Evolutionary conservation across 306 rosid species (phyloP).

Genomic region (Acacia confusa): DNA sequence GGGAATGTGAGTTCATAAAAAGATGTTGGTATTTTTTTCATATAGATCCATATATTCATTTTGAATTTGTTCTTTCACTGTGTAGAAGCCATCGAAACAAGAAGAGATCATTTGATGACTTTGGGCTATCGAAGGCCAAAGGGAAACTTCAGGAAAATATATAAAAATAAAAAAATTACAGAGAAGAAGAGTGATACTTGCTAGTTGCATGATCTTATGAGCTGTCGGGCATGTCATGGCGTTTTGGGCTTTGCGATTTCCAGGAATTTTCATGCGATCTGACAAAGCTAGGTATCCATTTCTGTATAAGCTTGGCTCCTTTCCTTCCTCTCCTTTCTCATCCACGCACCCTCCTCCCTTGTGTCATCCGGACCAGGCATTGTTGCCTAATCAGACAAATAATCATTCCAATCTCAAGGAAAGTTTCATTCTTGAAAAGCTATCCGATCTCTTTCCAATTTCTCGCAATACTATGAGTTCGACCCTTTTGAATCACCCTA

Average conservation of each 20-base stretch:
- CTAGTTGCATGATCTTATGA: background rate
- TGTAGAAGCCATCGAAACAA: background rate
- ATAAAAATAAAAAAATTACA: background rate
- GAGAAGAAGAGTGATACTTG: background rate
- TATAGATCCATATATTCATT: background rate
- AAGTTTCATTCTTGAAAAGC: conserved; percentile 50
- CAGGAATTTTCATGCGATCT: background rate
- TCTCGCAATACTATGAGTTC: background rate
- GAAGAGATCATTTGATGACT: background rate
- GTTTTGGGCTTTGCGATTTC: background rate
- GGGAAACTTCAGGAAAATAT: background rate
- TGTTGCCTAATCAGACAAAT: background rate
- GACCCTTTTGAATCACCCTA: background rate
- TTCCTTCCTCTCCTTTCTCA: conserved; percentile 25
- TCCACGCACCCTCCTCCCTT: conserved; percentile 40
- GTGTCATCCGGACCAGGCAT: background rate
- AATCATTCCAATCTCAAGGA: conserved; percentile 37
- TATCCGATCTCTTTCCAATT: conserved; percentile 49
- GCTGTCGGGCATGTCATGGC: conserved; percentile 5
- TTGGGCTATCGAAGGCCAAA: background rate
- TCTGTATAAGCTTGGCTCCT: conserved; percentile 12
- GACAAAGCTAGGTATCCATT: conserved; percentile 23
- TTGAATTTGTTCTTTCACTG: background rate
- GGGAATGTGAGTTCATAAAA: background rate
- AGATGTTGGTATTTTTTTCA: too few relatives aligned